These are phyloP conservation scores for Stropharia rugosoannulata DNA, from an alignment of 768 basidiomycete species.

Conservation along the genomic window DNA sequence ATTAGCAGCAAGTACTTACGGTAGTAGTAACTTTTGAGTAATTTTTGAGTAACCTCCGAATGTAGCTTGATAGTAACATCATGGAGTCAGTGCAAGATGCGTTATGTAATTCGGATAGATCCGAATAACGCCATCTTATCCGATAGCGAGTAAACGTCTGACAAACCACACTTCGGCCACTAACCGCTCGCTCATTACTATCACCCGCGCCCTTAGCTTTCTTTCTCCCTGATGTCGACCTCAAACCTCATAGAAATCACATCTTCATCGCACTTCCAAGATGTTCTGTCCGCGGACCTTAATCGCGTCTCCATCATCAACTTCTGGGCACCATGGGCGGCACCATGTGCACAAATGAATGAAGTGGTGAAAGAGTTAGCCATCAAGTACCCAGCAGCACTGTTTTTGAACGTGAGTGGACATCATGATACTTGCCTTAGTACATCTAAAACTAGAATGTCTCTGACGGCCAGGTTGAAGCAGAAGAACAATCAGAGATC, in stretches of 20 bases:
- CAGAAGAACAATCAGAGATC: conserved; percentile 78
- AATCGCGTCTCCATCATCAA: conserved; percentile 81
- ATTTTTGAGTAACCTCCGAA: no score
- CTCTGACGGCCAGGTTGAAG: conserved; percentile 61
- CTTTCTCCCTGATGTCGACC: conserved; percentile 17
- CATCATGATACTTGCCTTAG: background rate
- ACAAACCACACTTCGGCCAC: conserved; percentile 13
- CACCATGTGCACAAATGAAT: conserved; percentile 90
- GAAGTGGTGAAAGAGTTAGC: conserved; percentile 72
- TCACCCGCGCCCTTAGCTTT: conserved; percentile 1
- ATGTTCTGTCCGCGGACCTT: conserved; percentile 74
- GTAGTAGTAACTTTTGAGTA: no score
- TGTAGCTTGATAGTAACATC: no score
- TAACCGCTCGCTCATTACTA: conserved; percentile 2
- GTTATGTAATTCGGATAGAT: conserved; percentile 20
- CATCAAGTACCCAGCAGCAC: conserved; percentile 60
- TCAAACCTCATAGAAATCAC: conserved; percentile 42
- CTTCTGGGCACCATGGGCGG: conserved; percentile 95
- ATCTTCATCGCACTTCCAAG: conserved; percentile 73
- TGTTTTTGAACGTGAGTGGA: conserved; percentile 72
- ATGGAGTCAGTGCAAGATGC: background rate
- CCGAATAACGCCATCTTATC: conserved; percentile 30
- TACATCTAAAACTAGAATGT: background rate
- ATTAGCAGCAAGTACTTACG: no score
- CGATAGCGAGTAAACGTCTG: conserved; percentile 13